Evolutionary conservation across 169 alveolate genomes (phyloP), one percentile per base, ranked within the genome.

Genomic region (Babesia divergens): DNA sequence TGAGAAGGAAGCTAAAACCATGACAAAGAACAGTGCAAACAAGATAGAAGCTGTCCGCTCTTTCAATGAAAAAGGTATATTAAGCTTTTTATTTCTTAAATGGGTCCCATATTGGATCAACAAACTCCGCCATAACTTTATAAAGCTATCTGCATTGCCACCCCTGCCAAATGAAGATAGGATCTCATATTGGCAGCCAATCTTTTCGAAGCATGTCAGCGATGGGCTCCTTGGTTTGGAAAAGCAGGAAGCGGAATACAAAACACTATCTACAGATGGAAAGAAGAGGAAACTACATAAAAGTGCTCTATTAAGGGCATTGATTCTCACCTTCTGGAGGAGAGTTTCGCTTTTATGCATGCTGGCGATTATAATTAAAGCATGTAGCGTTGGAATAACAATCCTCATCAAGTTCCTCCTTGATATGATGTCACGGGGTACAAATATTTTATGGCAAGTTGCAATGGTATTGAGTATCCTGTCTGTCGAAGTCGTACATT

Each of bases 121-220:
- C 13, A 6, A 38, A n/a, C n/a, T 66, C 24, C 40, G 68, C 22
- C 37, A 53, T 46, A 18, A 46, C 16, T 56, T 29, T 47, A 13
- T 74, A 9, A 47, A 32, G 24, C 84, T 80, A 28, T 53, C 47
- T 13, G 32, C n/a, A 42, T 11, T 75, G 20, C 80, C 49, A 37
- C 79, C 72, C 5, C 69, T 75, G n/a, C 85, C 85, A 13, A 32
- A 59, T 8, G 70, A 69, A 3, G 85, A 75, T 42, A 64, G 65
- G 22, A 64, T 75, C 22, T 42, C 60, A 40, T 46, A 34, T 32
- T 75, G 85, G 85, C 69, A 75, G 32, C 85, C 85, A 18, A 50
- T 65, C 16, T 51, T 75, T 1, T 75, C 85, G 22, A 64, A 65
- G 46, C 80, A 75, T 44, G 32, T 75, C 28, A 75, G 85, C 47